phyloP scores from a whole-genome alignment of 1,139 yeast genomes.

The Meyerozyma guilliermondii region DNA sequence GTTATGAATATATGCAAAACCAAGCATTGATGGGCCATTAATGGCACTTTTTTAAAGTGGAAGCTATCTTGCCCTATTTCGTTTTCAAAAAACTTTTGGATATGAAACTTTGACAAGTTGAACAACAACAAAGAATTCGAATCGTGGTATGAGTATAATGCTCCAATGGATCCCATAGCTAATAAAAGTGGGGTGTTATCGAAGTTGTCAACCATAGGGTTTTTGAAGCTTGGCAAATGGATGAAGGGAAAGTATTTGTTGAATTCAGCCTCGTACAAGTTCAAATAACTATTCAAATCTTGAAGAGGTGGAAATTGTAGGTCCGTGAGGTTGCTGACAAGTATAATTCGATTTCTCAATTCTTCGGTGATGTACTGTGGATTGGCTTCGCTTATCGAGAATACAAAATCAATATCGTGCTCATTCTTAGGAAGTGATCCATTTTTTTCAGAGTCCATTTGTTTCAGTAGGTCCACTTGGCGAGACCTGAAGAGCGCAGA shows the following conservation, averaged over 20 bases:
- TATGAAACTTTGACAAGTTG: conserved; percentile 72
- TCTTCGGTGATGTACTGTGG: conserved; percentile 38
- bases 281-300: conserved; percentile 70
- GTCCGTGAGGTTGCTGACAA: conserved; percentile 43
- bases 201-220: conserved; percentile 46
- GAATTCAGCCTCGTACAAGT: conserved; percentile 67
- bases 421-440: conserved; percentile 5
- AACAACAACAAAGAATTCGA: conserved; percentile 70
- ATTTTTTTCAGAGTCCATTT: conserved; percentile 16
- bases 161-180: conserved; percentile 86
- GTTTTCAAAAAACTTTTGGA: conserved; percentile 70
- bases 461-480: conserved; percentile 54
- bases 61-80: conserved; percentile 43
- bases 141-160: conserved; percentile 78
- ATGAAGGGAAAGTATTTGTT: conserved; percentile 79
- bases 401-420: conserved; percentile 10
- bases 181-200: conserved; percentile 75
- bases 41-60: conserved; percentile 63
- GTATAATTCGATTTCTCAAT: conserved; percentile 50
- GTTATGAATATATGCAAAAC: conserved; percentile 78
- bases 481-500: conserved; percentile 54
- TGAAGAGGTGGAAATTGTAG: conserved; percentile 66
- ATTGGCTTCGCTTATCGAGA: conserved; percentile 9
- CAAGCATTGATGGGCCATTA: conserved; percentile 86
- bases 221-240: conserved; percentile 65